A percentile compares a stretch with the other conserved stretches of the same genome.
Evolutionary conservation across 129 eudicot species (phyloP).

Genomic region (Centrapalus pauciflorus): DNA sequence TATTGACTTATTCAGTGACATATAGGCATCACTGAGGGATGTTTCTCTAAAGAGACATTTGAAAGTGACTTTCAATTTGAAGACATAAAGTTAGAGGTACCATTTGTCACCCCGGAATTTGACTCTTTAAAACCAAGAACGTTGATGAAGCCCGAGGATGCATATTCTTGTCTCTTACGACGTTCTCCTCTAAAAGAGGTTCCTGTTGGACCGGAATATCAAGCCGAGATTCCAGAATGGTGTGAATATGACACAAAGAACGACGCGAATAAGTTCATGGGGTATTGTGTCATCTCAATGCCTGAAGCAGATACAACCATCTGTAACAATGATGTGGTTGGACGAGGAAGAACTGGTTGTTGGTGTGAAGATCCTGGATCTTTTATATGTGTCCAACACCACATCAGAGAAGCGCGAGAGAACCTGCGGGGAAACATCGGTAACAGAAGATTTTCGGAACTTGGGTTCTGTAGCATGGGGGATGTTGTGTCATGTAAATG

Average conservation of each 20-base stretch:
- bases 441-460: conserved; percentile 34
- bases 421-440: conserved; percentile 36
- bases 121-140: conserved; percentile 18
- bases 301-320: conserved; percentile 10
- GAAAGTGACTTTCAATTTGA: conserved; percentile 18
- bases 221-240: conserved; percentile 60
- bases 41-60: not conserved
- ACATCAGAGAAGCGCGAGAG: conserved; percentile 44
- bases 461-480: conserved; percentile 57
- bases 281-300: conserved; percentile 34
- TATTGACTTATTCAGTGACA: conserved; percentile 23
- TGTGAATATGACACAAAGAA: not conserved
- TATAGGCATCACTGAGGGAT: conserved; percentile 30
- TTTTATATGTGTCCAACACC: conserved; percentile 45
- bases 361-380: conserved; percentile 47
- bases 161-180: conserved; percentile 32
- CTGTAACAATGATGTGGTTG: conserved; percentile 16
- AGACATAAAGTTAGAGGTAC: conserved; percentile 14
- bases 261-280: conserved; percentile 17
- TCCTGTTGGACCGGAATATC: conserved; percentile 46
- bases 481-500: conserved; percentile 44
- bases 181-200: conserved; percentile 44
- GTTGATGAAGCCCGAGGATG: conserved; percentile 12
- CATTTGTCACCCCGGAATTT: no score
- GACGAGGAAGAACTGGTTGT: conserved; percentile 41